Evolutionary conservation across 83 land plant species (phyloP), one percentile per base, ranked within the genome.

Genomic region (Larix sibirica): DNA sequence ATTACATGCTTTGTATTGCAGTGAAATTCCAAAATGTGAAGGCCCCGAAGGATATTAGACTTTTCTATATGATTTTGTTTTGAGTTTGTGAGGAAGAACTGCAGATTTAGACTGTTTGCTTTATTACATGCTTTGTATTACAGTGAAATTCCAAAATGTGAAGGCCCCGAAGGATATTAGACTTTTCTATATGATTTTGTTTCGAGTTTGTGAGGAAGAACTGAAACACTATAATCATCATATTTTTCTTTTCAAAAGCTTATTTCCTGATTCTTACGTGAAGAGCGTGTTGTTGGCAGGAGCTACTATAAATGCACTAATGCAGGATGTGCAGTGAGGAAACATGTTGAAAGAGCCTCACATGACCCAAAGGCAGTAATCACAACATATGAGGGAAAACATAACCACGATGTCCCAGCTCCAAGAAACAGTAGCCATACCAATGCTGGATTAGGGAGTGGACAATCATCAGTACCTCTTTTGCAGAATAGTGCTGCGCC

Each of bases 301-400:
- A 90, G 92, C 65, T 90, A 90, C 58, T 90, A 88, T 83, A 90
- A 90, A 80, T 90, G 92, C 81, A 90, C 92, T 10, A 88, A 83
- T 85, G 79, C 79, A 40, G 90, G 90, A 18, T 90, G 92, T 73
- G 81, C 89, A 20, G 92, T 90, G 21, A 62, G 92, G 40, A 90
- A 89, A 64, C 91, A 87, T 81, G 91, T 89, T 71, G 91, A 89
- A 76, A 87, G 90, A 42, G 91, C 91, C 64, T 84, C 89, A 17
- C 80, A 78, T 87, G 91, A 89, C 68, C 84, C 86, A 1, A 86
- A 84, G 79, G 89, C 91, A 28, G 91, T 89, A 10, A 89, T 89
- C 54, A 88, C 90, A 58, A 83, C 90, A 13, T 88, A 88, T 38
- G 88, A 88, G 62, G 90, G 90, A 31, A 88, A 88, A 23, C 91